These are phyloP conservation scores for Cladobotryum mycophilum DNA, from an alignment of 2,329 filamentous ascomycete species.

Conservation along the genomic window DNA sequence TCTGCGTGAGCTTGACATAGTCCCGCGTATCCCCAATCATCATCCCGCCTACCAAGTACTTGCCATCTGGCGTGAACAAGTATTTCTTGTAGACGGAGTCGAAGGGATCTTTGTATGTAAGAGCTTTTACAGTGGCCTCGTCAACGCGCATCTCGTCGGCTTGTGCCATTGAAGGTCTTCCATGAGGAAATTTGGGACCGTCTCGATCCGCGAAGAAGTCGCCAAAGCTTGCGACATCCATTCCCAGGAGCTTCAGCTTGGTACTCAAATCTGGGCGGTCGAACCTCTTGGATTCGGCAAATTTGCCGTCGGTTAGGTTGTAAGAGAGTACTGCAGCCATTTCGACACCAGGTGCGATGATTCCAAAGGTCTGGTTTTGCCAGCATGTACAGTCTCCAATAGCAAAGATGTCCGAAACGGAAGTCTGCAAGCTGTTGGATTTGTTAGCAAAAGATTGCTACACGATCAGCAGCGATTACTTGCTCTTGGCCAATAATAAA, in stretches of 20 bases:
- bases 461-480: no score
- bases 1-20: conserved; percentile 80
- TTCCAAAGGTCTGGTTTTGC: conserved; percentile 78
- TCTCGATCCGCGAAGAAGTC: conserved; percentile 90
- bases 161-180: conserved; percentile 33
- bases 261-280: conserved; percentile 83
- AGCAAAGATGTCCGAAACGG: conserved; percentile 67
- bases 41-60: conserved; percentile 90
- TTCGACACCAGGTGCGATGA: conserved; percentile 84
- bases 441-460: no score
- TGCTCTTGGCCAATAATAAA: conserved; percentile 50
- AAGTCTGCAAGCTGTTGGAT: conserved; percentile 59
- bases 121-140: conserved; percentile 61
- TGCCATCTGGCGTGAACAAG: conserved; percentile 81
- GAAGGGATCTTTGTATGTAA: conserved; percentile 87
- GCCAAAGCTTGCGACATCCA: conserved; percentile 88
- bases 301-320: conserved; percentile 78
- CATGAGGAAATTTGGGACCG: conserved; percentile 69
- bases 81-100: conserved; percentile 90
- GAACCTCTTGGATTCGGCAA: conserved; percentile 63
- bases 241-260: conserved; percentile 81
- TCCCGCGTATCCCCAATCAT: conserved; percentile 93
- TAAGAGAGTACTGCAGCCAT: conserved; percentile 91
- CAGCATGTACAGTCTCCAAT: conserved; percentile 90
- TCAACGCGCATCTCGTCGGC: conserved; percentile 4